phyloP scores from a whole-genome alignment of 2,329 filamentous ascomycete species.

The Fusarium illudens region DNA sequence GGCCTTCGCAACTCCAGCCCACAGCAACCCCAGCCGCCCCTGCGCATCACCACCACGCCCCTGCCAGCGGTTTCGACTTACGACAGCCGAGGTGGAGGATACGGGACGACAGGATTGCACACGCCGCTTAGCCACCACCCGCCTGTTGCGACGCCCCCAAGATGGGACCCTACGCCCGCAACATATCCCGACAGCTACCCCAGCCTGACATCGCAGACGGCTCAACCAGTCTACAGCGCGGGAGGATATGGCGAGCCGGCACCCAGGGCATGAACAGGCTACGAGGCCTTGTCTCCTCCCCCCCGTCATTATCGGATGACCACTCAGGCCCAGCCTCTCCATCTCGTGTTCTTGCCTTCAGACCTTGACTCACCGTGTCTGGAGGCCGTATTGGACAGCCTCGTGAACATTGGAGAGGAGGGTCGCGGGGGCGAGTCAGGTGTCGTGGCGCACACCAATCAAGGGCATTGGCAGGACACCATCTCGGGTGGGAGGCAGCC shows the following conservation, averaged over 20 bases:
- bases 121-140: constrained; percentile 52
- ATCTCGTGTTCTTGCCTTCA: constrained; percentile 35
- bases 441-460: constrained; percentile 52
- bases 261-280: constrained; percentile 50
- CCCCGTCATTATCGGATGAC: constrained; percentile 35
- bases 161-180: constrained; percentile 53
- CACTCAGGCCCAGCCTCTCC: constrained; percentile 20
- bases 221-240: constrained; percentile 53
- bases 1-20: constrained; percentile 48
- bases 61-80: constrained; percentile 52
- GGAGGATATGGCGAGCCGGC: constrained; percentile 54
- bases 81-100: constrained; percentile 50
- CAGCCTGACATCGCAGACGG: constrained; percentile 47
- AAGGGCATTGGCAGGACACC: constrained; percentile 34
- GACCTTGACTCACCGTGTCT: constrained; percentile 25
- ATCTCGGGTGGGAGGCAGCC: constrained; percentile 21
- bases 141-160: constrained; percentile 49
- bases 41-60: constrained; percentile 50
- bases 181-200: constrained; percentile 52
- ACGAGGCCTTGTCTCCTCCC: constrained; percentile 18
- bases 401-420: constrained; percentile 44
- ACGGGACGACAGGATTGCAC: constrained; percentile 52
- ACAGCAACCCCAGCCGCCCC: constrained; percentile 45
- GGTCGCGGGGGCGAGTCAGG: constrained; percentile 48
- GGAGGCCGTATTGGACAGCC: constrained; percentile 43